Evolutionary conservation across 805 yeast genomes (phyloP).

Genomic region (Yarrowia osloensis): DNA sequence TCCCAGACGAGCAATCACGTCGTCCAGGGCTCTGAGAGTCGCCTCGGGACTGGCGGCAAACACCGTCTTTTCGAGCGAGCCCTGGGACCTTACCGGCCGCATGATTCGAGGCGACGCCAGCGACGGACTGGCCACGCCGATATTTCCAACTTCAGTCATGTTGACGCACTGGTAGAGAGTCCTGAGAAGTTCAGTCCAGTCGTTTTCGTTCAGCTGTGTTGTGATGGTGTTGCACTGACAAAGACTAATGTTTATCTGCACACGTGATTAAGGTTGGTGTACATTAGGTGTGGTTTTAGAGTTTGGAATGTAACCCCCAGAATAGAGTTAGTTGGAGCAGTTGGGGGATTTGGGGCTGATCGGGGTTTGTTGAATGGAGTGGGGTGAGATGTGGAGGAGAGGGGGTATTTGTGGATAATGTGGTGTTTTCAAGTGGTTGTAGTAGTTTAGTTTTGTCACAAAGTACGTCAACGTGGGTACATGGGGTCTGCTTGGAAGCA

Average conservation of each 20-base stretch:
- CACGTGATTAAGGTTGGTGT: conserved; percentile 24
- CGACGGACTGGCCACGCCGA: conserved; percentile 1
- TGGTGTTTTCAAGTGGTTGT: no score
- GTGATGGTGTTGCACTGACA: background rate
- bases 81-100: background rate
- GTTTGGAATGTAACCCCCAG: conserved; percentile 1
- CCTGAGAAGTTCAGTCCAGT: background rate
- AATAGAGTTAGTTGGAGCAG: background rate
- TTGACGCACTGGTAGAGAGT: background rate
- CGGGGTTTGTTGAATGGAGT: background rate
- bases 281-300: conserved; percentile 1
- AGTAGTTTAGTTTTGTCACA: no score
- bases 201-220: background rate
- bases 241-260: conserved; percentile 2
- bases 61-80: background rate
- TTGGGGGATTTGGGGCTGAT: background rate
- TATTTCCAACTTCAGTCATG: conserved; percentile 10
- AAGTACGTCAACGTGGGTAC: no score
- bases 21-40: conserved; percentile 1
- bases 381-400: background rate
- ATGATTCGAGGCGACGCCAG: conserved; percentile 6
- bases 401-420: no score
- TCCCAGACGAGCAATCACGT: conserved; percentile 8
- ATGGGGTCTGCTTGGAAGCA: no score
- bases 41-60: conserved; percentile 2